Base-by-base conservation (phyloP, 73 alveolate species). In the Paramecium pentaurelia region DNA sequence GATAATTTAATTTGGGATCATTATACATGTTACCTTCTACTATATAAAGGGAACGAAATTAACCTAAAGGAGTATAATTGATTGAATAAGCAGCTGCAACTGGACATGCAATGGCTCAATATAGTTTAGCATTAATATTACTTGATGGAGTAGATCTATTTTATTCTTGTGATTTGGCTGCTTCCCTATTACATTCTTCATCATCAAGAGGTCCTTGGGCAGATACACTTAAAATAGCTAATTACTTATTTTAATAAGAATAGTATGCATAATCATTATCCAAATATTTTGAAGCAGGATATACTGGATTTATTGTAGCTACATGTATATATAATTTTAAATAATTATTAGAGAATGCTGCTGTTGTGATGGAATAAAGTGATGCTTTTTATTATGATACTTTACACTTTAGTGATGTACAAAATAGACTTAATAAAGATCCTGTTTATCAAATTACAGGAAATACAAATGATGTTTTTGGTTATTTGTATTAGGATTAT, bases 161-260 rank as follows among this genome's bases (percentile, higher is more conserved):
- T 38, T 73, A 73, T 73, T 73, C 87, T 2, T 73, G 87, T 10
- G 87, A 73, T 37, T 40, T 73, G 47, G 87, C 87, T 36, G 87
- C 87, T 6, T 9, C 40, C 0, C 37, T 73, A 73, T 36, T 73
- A 73, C 60, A 73, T 36, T 11, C 60, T 16, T 36, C 87, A 34
- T 36, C 87, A 2, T 36, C 58, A 36, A 32, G 87, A n/a, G 87
- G 87, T 16, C 87, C 87, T 10, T 73, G 87, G 87, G 87, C 87
- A 14, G 87, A 73, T 38, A 20, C n/a, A 20, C n/a, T 73, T 18
- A 73, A 73, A 36, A 73, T 22, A 36, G 87, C 87, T 36, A 73
- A 38, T 73, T 34, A 34, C 36, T 25, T 73, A 16, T 38, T 37
- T 38, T 73, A 73, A 40, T 37, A 40, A 16, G 87, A 73, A 18